These are phyloP conservation scores for Polychaeton citri DNA, from an alignment of 2,329 filamentous ascomycete species.

Conservation along the genomic window DNA sequence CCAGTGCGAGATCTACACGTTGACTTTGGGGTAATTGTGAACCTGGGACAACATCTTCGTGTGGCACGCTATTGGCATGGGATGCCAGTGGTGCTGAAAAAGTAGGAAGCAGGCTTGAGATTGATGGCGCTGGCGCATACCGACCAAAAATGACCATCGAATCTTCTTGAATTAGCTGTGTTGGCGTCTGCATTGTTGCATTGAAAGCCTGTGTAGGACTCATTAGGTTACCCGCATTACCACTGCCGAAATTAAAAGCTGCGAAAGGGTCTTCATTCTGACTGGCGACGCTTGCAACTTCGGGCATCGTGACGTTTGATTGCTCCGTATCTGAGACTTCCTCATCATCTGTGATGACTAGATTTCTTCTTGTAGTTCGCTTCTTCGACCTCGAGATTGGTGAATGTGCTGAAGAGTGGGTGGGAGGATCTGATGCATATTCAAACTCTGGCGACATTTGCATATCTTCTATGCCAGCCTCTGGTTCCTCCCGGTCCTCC, in stretches of 20 bases:
- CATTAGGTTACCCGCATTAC: conserved; percentile 13
- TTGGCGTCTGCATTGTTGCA: conserved; percentile 22
- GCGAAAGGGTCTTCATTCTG: conserved; percentile 17
- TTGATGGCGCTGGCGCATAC: conserved; percentile 18
- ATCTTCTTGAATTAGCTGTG: conserved; percentile 26
- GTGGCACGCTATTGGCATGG: conserved; percentile 6
- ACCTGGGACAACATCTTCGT: conserved; percentile 10
- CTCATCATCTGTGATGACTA: conserved; percentile 22
- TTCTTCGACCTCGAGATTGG: conserved; percentile 4
- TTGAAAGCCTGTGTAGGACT: conserved; percentile 23
- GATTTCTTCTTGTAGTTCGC: conserved; percentile 17
- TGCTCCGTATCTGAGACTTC: conserved; percentile 18
- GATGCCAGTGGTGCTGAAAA: conserved; percentile 2
- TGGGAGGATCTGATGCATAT: background rate
- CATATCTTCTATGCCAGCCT: conserved; percentile 8
- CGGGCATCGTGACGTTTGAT: background rate
- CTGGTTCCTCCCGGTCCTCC: conserved; percentile 17
- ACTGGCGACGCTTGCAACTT: conserved; percentile 1
- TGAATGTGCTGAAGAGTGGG: background rate
- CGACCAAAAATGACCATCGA: conserved; percentile 26
- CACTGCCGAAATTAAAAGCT: conserved; percentile 18
- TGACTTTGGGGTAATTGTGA: conserved; percentile 18
- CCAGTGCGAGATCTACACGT: conserved; percentile 23
- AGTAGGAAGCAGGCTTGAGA: conserved; percentile 14
- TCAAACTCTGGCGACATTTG: conserved; percentile 14